phyloP scores from a whole-genome alignment of 1,139 yeast species.

The Hyphopichia pseudoburtonii region DNA sequence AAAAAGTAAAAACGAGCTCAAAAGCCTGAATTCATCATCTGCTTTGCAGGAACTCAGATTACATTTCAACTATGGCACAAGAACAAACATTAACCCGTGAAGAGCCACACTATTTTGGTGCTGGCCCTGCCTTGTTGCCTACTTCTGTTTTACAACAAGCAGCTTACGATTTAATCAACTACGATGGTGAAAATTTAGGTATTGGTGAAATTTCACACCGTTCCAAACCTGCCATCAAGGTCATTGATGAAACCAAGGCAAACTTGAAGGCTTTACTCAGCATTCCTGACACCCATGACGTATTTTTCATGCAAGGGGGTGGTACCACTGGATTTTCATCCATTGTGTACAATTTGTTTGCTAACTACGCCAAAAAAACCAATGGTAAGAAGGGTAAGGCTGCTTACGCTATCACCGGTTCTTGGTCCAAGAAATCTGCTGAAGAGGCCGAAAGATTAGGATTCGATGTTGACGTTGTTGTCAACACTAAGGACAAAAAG shows the following conservation, averaged over 20 bases:
- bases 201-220: slow-evolving; percentile 96
- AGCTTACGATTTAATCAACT: slow-evolving; percentile 75
- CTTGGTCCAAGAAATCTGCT: slow-evolving; percentile 86
- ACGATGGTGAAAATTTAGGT: slow-evolving; percentile 71
- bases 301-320: slow-evolving; percentile 94
- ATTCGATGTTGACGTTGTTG: slow-evolving; percentile 66
- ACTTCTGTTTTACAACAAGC: slow-evolving; percentile 83
- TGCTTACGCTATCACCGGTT: slow-evolving; percentile 87
- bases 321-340: slow-evolving; percentile 96
- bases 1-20: neutral
- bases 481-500: slow-evolving; percentile 63
- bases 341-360: slow-evolving; percentile 77
- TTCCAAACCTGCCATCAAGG: slow-evolving; percentile 73
- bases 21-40: neutral
- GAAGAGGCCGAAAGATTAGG: slow-evolving; percentile 89
- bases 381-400: slow-evolving; percentile 75
- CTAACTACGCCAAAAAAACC: slow-evolving; percentile 61
- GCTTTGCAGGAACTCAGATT: too few species aligned
- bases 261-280: slow-evolving; percentile 61
- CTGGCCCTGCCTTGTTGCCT: slow-evolving; percentile 95
- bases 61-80: slow-evolving; percentile 1
- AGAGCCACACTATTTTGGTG: slow-evolving; percentile 88
- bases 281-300: slow-evolving; percentile 91
- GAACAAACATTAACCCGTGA: slow-evolving; percentile 50
- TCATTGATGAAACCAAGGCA: slow-evolving; percentile 74